Evolutionary conservation across 2,329 filamentous ascomycete species (phyloP), one percentile per base, ranked within the genome.

Genomic region (Coniochaeta sp.): DNA sequence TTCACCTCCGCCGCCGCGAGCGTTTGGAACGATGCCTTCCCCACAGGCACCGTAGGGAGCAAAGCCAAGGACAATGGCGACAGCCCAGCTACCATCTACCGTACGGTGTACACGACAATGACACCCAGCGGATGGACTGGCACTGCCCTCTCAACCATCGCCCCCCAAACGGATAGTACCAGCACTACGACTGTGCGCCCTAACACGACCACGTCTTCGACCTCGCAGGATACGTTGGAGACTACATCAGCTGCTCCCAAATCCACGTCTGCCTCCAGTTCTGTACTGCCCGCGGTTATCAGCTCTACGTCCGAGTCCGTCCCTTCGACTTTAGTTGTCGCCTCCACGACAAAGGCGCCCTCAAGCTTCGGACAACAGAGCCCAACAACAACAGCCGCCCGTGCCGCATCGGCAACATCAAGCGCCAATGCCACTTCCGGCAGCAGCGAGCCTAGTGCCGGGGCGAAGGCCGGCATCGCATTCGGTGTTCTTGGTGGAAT

Each of bases 401-500:
- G 11, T 22, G 47, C 47, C 26, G 47, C 47, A 16, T 56, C 54
- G 6, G 54, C 31, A 9, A 56, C 54, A 22, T 57, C 69, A 1
- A 64, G 65, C 33, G 55, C 64, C 16, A 59, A 65, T 34, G 56
- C 64, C 16, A 59, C 65, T 2, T 62, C 62, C 12, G 56, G 44
- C 47, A 71, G 58, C 71, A 71, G 58, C 71, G 81, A 60, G 70
- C 76, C 62, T 47, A 69, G 69, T 62, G 61, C 66, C 9, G 81
- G 76, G 33, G 71, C 76, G 47, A 95, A 91, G 74, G 93, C 91
- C 50, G 95, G 95, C 62, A 83, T 97, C 63, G 91, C 89, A 6
- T 87, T 97, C 70, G 93, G 92, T 68, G 85, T 96, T 56, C 75
- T 97, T 34, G 79, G 88, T 7, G 84, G 84, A 57, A 67, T 96